phyloP scores from a whole-genome alignment of 1,139 yeast species.

The Lipomyces yarrowii region DNA sequence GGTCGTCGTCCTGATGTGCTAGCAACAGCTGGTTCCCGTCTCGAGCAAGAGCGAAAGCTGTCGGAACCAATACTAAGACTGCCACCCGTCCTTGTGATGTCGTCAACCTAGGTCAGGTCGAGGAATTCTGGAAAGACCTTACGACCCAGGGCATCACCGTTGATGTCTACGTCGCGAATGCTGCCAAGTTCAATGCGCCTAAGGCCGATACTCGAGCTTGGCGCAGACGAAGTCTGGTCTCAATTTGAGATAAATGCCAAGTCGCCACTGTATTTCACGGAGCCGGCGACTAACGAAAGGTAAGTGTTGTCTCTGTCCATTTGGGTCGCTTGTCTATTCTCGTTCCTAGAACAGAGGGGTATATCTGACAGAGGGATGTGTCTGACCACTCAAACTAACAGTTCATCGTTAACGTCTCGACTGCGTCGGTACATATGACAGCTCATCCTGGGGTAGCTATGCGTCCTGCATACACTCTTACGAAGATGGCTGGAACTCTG shows the following conservation, averaged over 20 bases:
- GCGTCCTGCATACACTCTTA: slow-evolving; percentile 3
- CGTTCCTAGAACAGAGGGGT: neutral
- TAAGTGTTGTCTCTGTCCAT: neutral
- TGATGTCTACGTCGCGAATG: neutral
- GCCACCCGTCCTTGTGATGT: slow-evolving; percentile 2
- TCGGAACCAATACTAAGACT: slow-evolving; percentile 2
- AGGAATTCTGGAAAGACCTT: neutral
- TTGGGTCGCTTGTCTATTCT: neutral
- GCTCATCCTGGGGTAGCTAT: slow-evolving; percentile 4
- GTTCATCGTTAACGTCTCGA: slow-evolving; percentile 3
- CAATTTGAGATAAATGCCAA: slow-evolving; percentile 3
- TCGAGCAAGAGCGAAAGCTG: slow-evolving; percentile 1
- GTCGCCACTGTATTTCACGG: slow-evolving; percentile 4
- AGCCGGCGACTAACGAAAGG: slow-evolving; percentile 1
- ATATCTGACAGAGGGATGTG: too few species aligned
- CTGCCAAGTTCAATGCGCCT: neutral
- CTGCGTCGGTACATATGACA: neutral
- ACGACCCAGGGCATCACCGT: slow-evolving; percentile 1
- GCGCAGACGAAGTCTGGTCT: slow-evolving; percentile 7
- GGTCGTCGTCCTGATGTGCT: slow-evolving; percentile 4
- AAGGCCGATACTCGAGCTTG: slow-evolving; percentile 8
- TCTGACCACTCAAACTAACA: slow-evolving; percentile 1
- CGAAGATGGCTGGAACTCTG: slow-evolving; percentile 5
- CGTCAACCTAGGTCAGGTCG: slow-evolving; percentile 1
- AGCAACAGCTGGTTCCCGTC: slow-evolving; percentile 6